Conservation (phyloP, 768 basidiomycete species). For the Auricularia cornea region DNA sequence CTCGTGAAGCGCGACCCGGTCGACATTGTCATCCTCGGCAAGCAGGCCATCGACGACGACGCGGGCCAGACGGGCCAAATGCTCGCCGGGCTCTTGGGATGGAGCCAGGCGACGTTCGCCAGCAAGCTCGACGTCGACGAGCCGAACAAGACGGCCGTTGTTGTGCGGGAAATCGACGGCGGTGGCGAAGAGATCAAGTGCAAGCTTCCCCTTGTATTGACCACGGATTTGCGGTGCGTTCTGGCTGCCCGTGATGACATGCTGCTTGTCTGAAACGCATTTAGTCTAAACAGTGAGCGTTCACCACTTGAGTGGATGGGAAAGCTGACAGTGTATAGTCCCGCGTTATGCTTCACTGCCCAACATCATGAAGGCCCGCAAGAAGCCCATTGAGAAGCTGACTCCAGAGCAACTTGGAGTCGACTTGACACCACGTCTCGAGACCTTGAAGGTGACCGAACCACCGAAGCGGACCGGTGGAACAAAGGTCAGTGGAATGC, state of each 20-base stretch:
- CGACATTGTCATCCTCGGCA: constrained; percentile 91
- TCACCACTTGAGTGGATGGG: neutral
- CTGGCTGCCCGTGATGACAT: neutral
- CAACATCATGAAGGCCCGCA: constrained; percentile 99
- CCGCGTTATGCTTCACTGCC: constrained; percentile 96
- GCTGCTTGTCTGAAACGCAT: constrained; percentile 4
- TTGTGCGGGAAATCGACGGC: constrained; percentile 91
- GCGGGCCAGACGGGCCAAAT: constrained; percentile 94
- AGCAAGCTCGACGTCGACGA: constrained; percentile 73
- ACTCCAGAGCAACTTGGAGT: constrained; percentile 71
- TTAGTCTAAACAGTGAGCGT: constrained; percentile 61
- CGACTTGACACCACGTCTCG: constrained; percentile 73
- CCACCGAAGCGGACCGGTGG: constrained; percentile 89
- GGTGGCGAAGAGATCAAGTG: constrained; percentile 79
- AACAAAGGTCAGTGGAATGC: constrained; percentile 57
- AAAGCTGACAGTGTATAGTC: constrained; percentile 38
- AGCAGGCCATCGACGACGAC: constrained; percentile 98
- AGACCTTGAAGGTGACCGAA: constrained; percentile 81
- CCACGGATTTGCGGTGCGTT: constrained; percentile 86
- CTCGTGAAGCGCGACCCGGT: constrained; percentile 61
- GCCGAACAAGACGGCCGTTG: constrained; percentile 51
- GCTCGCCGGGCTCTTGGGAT: constrained; percentile 85
- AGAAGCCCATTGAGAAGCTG: constrained; percentile 87
- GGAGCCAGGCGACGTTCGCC: constrained; percentile 94
- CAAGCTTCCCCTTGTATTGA: constrained; percentile 75